These are phyloP conservation scores for Abrus precatorius DNA, from an alignment of 306 rosid genomes.

Conservation along the genomic window DNA sequence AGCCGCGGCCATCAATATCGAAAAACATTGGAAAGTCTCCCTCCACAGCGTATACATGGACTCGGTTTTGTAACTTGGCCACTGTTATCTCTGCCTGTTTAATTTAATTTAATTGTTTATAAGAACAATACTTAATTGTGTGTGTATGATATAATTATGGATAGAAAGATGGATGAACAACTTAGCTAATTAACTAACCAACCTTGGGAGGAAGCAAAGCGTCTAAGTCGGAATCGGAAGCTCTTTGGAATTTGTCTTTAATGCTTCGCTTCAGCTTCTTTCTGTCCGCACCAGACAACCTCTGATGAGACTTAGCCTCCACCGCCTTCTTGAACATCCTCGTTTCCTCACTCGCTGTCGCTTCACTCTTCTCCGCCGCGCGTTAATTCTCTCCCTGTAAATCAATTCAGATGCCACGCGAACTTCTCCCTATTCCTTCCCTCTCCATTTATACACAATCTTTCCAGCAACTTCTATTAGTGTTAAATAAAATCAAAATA, in stretches of 20 bases:
- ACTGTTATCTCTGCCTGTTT: slow-evolving; percentile 78
- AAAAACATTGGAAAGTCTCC: slow-evolving; percentile 86
- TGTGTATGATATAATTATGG: no score
- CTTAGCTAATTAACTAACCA: no score
- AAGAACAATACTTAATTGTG: no score
- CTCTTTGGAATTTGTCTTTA: slow-evolving; percentile 68
- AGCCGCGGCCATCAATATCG: slow-evolving; percentile 85
- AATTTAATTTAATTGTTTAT: background rate
- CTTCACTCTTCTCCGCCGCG: no score
- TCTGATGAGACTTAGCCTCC: slow-evolving; percentile 85
- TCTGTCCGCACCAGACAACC: slow-evolving; percentile 90
- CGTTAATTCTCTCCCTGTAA: no score
- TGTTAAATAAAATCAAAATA: no score
- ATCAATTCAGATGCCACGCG: no score
- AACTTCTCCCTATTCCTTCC: no score
- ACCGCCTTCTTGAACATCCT: slow-evolving; percentile 93
- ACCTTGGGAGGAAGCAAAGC: slow-evolving; percentile 89
- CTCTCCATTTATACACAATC: no score
- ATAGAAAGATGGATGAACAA: no score
- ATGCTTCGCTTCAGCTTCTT: slow-evolving; percentile 80
- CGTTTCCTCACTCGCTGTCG: background rate
- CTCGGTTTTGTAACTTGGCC: slow-evolving; percentile 82
- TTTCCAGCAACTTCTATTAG: no score
- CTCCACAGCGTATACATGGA: slow-evolving; percentile 76
- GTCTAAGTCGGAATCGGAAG: slow-evolving; percentile 82